A percentile compares a stretch with the other conserved stretches of the same genome.
Evolutionary conservation across 805 yeast genomes (phyloP).

Genomic region (Metschnikowia sp.): DNA sequence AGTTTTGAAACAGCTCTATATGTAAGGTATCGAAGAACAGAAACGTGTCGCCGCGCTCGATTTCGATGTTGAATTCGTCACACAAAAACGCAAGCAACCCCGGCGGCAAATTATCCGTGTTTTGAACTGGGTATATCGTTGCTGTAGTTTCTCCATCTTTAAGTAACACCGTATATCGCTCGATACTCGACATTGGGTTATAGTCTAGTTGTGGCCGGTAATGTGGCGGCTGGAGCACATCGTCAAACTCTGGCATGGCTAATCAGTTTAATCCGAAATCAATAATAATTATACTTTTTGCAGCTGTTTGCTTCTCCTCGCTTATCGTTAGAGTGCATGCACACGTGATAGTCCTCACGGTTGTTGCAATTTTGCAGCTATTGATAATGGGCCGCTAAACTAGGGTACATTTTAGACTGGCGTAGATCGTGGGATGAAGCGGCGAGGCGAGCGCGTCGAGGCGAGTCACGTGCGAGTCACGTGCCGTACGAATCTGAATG

Average conservation of each 20-base stretch:
- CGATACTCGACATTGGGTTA: constrained; percentile 37
- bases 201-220: constrained; percentile 43
- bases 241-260: constrained; percentile 50
- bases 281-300: no score
- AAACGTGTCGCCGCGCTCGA: constrained; percentile 81
- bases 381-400: background rate
- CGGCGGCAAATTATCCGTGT: constrained; percentile 65
- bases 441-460: no score
- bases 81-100: constrained; percentile 76
- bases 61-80: constrained; percentile 92
- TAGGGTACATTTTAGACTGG: constrained; percentile 32
- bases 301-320: no score
- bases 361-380: constrained; percentile 14
- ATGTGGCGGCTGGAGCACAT: constrained; percentile 45
- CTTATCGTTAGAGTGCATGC: no score
- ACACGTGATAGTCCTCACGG: background rate
- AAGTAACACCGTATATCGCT: constrained; percentile 70
- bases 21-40: constrained; percentile 81
- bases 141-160: constrained; percentile 92
- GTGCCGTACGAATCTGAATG: no score
- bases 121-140: constrained; percentile 81
- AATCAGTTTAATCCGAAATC: background rate
- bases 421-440: constrained; percentile 17
- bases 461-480: no score
- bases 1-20: constrained; percentile 70